Conservation (phyloP, 2,329 filamentous ascomycete species). For the Monascus ruber region DNA sequence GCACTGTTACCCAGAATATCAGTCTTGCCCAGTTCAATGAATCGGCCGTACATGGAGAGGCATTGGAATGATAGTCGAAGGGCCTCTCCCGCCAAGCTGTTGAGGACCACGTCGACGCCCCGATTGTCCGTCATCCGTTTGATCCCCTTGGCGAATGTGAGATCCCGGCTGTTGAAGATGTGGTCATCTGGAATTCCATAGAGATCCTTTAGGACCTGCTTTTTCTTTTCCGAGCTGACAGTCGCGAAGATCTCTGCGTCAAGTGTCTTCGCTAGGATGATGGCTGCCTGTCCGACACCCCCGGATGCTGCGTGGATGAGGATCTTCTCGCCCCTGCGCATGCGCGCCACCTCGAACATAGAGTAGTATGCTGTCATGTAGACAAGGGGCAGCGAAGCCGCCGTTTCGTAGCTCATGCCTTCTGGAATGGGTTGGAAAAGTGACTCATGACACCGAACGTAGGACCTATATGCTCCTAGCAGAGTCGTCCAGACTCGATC, state of each 20-base stretch:
- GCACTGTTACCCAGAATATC: not conserved
- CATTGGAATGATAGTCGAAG: slow-evolving; percentile 8
- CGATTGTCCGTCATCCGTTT: slow-evolving; percentile 1
- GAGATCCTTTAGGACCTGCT: slow-evolving; percentile 1
- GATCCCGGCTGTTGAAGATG: slow-evolving; percentile 5
- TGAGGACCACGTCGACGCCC: slow-evolving; percentile 9
- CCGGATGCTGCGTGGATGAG: slow-evolving; percentile 19
- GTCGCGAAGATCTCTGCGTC: slow-evolving; percentile 6
- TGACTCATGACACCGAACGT: not conserved
- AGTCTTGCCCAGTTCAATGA: slow-evolving; percentile 17
- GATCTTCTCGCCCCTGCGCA: slow-evolving; percentile 11
- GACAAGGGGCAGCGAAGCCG: slow-evolving; percentile 10
- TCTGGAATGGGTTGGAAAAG: slow-evolving; percentile 12
- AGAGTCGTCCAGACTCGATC: not conserved
- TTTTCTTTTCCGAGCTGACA: slow-evolving; percentile 5
- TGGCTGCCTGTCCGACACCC: slow-evolving; percentile 11
- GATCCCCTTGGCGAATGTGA: slow-evolving; percentile 2
- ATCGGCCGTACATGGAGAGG: slow-evolving; percentile 16
- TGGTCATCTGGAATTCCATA: slow-evolving; percentile 6
- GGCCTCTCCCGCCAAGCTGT: not conserved
- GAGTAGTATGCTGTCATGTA: slow-evolving; percentile 13
- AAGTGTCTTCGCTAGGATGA: slow-evolving; percentile 7
- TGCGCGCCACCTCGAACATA: slow-evolving; percentile 7
- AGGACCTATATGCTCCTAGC: no score
- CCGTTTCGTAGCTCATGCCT: slow-evolving; percentile 11